A percentile compares a stretch with the other conserved stretches of the same genome.
These are phyloP conservation scores for Bipolaris victoriae DNA, from an alignment of 2,329 filamentous ascomycete genomes.

Conservation along the genomic window DNA sequence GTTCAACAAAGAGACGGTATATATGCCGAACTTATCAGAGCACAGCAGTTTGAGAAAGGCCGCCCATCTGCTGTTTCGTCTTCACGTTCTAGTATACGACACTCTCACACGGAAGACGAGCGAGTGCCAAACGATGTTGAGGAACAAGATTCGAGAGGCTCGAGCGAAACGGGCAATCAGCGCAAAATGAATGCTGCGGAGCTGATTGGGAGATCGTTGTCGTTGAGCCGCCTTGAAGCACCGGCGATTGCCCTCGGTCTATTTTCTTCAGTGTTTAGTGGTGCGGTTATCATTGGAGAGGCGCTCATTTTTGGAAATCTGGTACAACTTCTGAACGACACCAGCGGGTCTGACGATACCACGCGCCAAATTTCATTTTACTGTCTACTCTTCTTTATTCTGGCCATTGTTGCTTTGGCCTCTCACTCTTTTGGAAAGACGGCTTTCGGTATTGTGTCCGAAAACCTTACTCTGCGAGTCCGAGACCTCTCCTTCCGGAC, in stretches of 20 bases:
- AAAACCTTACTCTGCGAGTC: constrained; percentile 53
- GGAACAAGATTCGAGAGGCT: constrained; percentile 3
- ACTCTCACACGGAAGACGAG: constrained; percentile 22
- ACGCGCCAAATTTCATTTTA: constrained; percentile 50
- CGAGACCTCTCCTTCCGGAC: constrained; percentile 57
- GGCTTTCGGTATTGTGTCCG: constrained; percentile 57
- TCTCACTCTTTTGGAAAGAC: constrained; percentile 54
- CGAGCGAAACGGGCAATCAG: background rate
- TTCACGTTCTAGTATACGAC: constrained; percentile 24
- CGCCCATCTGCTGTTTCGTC: constrained; percentile 32
- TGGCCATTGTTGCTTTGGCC: constrained; percentile 58
- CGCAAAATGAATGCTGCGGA: constrained; percentile 22
- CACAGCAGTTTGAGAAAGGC: constrained; percentile 46
- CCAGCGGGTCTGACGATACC: constrained; percentile 22
- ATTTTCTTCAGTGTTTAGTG: constrained; percentile 54
- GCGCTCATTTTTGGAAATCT: constrained; percentile 39
- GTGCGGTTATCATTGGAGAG: constrained; percentile 63
- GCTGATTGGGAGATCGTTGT: constrained; percentile 34
- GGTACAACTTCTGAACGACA: constrained; percentile 41
- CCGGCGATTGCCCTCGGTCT: constrained; percentile 52
- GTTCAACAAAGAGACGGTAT: constrained; percentile 34
- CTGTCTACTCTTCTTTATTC: constrained; percentile 60
- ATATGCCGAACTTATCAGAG: constrained; percentile 43
- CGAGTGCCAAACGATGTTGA: background rate
- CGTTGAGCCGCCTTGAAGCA: constrained; percentile 46